Percentiles rank a stretch among this genome's conserved stretches.
phyloP scores from a whole-genome alignment of 2,329 filamentous ascomycete genomes.

The Aspergillus pseudotamarii region DNA sequence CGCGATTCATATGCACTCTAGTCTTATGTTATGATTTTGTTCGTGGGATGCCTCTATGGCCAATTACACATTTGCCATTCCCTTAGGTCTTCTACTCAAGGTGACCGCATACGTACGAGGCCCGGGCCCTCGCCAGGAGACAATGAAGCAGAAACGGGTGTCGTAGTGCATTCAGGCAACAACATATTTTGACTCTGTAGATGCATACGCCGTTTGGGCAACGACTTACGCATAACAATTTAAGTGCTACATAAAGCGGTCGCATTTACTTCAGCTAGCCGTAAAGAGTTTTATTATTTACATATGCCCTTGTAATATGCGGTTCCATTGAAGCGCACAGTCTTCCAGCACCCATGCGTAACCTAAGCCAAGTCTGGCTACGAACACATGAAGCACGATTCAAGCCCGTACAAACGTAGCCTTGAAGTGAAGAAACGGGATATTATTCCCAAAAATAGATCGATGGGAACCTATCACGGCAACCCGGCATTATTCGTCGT shows the following conservation, averaged over 20 bases:
- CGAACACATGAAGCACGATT: neutral
- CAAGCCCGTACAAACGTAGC: neutral
- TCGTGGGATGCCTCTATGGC: neutral
- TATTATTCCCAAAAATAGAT: neutral
- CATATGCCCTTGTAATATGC: neutral
- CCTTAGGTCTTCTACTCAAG: neutral
- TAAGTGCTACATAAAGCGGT: neutral
- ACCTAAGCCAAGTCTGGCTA: neutral
- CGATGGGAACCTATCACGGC: neutral
- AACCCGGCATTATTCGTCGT: neutral
- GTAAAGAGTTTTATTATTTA: neutral
- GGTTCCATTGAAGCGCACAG: neutral
- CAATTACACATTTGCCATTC: neutral
- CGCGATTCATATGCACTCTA: slow-evolving; percentile 4
- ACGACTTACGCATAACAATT: neutral
- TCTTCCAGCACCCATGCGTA: neutral
- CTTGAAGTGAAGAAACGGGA: neutral
- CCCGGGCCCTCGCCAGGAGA: neutral
- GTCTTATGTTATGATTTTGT: slow-evolving; percentile 4
- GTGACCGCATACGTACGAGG: neutral
- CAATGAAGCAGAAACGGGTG: neutral
- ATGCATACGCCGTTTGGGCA: neutral
- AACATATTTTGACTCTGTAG: neutral
- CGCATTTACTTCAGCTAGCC: neutral
- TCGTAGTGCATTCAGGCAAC: neutral